phyloP scores from a whole-genome alignment of 768 basidiomycete species.

The Cytidiella melzeri region DNA sequence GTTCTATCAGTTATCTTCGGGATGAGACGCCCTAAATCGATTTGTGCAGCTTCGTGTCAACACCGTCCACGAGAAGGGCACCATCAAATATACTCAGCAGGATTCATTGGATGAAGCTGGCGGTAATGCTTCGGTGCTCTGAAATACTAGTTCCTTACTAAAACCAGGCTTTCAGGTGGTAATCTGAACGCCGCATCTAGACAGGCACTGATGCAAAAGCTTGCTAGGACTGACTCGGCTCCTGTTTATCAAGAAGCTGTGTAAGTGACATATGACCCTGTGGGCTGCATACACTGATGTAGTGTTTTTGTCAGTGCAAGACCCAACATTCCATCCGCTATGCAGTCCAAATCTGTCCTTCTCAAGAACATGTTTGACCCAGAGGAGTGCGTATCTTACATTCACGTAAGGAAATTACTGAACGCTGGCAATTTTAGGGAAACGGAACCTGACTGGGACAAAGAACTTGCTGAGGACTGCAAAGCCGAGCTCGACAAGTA shows the following conservation, averaged over 20 bases:
- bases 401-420: not conserved
- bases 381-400: constrained; percentile 64
- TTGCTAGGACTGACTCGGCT: constrained; percentile 85
- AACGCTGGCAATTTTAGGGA: constrained; percentile 46
- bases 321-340: constrained; percentile 75
- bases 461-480: constrained; percentile 92
- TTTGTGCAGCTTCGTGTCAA: constrained; percentile 64
- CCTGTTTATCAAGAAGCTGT: constrained; percentile 50
- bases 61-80: constrained; percentile 89
- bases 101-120: constrained; percentile 87
- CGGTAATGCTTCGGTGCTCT: constrained; percentile 41
- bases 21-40: not conserved
- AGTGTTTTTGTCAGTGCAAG: constrained; percentile 43
- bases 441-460: constrained; percentile 95
- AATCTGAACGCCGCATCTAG: constrained; percentile 97
- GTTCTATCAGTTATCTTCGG: constrained; percentile 18
- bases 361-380: constrained; percentile 96
- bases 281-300: constrained; percentile 3
- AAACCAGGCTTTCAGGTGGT: constrained; percentile 55
- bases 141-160: not conserved
- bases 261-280: constrained; percentile 35
- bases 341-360: constrained; percentile 86
- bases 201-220: constrained; percentile 99
- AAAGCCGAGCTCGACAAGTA: constrained; percentile 96
- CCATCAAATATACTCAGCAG: constrained; percentile 64